Base-by-base conservation (phyloP, 179 eudicot species). In the Drosera spatulata region DNA sequence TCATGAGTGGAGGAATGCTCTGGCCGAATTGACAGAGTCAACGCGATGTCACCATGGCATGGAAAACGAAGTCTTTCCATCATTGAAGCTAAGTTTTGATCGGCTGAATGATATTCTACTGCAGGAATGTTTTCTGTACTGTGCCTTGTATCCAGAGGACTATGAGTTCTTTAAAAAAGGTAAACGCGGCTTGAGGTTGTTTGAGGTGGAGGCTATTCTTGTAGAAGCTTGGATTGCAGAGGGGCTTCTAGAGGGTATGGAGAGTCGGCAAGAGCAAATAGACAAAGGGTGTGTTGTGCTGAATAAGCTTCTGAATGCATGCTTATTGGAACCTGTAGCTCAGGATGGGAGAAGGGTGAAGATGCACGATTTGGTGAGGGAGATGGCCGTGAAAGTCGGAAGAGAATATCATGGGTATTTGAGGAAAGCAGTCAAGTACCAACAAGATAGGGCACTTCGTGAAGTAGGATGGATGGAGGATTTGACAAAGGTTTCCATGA, bases 1-100 rank as follows among this genome's bases (percentile, higher is more conserved):
- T 40, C 48, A 51, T 14, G 76, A 71, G 43, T 75, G 80, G 80
- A 62, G 50, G 14, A 65, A 68, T 39, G 49, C 63, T 5, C n/a
- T 75, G 61, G 68, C 68, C 14, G 70, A 68, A 15, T 55, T 75
- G 38, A 56, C 40, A n/a, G 41, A 61, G 13, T 54, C 68, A 37
- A 42, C 63, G 6, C 58, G 56, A 39, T 60, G 67, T 41, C 66
- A 54, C 12, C 37, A 52, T 15, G 79, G 15, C 57, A 67, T 74
- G 59, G 66, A 67, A 58, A 61, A 55, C 33, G 71, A 69, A 3
- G 61, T 69, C 5, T 66, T 65, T 33, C 74, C 67, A 0, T 62
- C 59, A 50, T 49, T 73, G 63, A 69, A 61, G 61, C 72, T n/a
- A n/a, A n/a, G n/a, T n/a, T n/a, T n/a, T n/a, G n/a, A n/a, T n/a